Evolutionary conservation across 179 eudicot species (phyloP).

Genomic region (Beta corolliflora): DNA sequence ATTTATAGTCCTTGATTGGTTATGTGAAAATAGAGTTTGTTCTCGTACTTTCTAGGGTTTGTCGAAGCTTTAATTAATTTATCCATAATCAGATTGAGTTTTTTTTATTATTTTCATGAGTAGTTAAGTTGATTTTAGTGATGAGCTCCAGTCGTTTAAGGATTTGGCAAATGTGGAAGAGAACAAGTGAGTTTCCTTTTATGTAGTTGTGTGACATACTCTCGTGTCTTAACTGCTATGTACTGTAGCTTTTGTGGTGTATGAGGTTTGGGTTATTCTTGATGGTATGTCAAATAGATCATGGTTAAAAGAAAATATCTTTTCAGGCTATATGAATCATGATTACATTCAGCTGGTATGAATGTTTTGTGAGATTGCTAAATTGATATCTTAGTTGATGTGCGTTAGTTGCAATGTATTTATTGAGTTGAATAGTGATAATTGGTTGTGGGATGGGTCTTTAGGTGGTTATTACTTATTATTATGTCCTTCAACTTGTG

Average conservation of each 20-base stretch:
- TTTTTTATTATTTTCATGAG: too few relatives aligned
- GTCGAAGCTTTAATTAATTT: too few relatives aligned
- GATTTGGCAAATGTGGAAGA: conserved; percentile 73
- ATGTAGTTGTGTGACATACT: background rate
- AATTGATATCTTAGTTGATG: background rate
- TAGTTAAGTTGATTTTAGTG: too few relatives aligned
- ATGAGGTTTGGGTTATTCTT: background rate
- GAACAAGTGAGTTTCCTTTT: conserved; percentile 50
- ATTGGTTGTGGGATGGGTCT: background rate
- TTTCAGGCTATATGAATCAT: background rate
- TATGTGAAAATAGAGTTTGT: too few relatives aligned
- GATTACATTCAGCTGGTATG: background rate
- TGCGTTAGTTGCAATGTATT: background rate
- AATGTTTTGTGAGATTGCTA: background rate
- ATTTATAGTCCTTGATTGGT: too few relatives aligned
- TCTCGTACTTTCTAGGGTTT: too few relatives aligned
- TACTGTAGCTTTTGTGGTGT: background rate
- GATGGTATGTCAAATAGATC: background rate
- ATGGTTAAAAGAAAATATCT: background rate
- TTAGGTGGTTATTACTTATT: background rate
- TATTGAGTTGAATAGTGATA: background rate
- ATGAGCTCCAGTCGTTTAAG: conserved; percentile 86
- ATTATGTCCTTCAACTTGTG: background rate
- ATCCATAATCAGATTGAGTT: too few relatives aligned
- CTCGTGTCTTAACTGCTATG: background rate